Percentiles rank a stretch among this genome's conserved stretches.
Evolutionary conservation across 805 yeast species (phyloP).

Genomic region (Teunomyces kruisii): DNA sequence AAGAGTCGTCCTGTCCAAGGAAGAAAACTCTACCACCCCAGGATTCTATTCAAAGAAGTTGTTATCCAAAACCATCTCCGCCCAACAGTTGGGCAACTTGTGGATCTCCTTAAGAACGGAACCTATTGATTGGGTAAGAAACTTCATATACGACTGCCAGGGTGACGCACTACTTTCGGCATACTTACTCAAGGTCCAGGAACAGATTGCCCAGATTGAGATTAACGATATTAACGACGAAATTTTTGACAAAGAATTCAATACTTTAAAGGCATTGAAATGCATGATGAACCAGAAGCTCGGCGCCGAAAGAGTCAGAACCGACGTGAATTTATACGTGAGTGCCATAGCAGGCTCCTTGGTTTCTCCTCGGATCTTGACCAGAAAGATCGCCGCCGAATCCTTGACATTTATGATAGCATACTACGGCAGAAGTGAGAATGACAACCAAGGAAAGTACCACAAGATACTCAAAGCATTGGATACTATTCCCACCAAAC

Average conservation of each 20-base stretch:
- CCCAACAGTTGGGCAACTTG: constrained; percentile 72
- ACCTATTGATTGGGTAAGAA: constrained; percentile 75
- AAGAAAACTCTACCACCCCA: constrained; percentile 49
- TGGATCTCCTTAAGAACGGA: constrained; percentile 94
- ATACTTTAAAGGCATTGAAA: constrained; percentile 74
- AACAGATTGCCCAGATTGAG: constrained; percentile 35
- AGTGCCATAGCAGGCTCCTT: constrained; percentile 71
- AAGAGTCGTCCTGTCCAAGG: constrained; percentile 18
- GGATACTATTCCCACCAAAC: constrained; percentile 40
- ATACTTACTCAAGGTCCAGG: constrained; percentile 51
- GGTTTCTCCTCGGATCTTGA: constrained; percentile 68
- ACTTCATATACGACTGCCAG: constrained; percentile 67
- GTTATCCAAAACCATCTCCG: constrained; percentile 65
- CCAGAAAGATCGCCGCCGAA: constrained; percentile 80
- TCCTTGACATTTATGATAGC: constrained; percentile 54
- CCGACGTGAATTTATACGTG: constrained; percentile 43
- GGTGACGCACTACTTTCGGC: constrained; percentile 79
- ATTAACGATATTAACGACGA: constrained; percentile 44
- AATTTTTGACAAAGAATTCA: constrained; percentile 67
- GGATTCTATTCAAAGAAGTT: constrained; percentile 74
- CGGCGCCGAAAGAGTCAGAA: constrained; percentile 59
- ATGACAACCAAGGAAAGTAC: constrained; percentile 43
- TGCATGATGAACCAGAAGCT: constrained; percentile 64
- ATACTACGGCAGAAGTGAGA: constrained; percentile 23
- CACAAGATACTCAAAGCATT: constrained; percentile 57